Conservation (phyloP, 1,284 basidiomycete genomes). For the Tetrapyrgos nigripes region DNA sequence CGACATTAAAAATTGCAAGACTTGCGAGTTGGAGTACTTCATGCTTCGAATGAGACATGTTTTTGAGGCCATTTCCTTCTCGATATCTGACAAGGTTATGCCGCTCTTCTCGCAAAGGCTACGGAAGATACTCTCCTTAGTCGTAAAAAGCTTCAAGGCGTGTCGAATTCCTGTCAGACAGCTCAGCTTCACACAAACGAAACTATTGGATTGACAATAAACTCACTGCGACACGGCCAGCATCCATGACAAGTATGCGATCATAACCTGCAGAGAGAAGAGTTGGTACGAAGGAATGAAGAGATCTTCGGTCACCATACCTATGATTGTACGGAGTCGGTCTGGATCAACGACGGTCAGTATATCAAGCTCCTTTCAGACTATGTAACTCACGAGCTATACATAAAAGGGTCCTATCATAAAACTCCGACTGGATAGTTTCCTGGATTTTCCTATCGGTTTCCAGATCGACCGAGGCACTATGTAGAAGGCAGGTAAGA, state of each 20-base stretch:
- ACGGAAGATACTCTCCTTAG: slow-evolving; percentile 63
- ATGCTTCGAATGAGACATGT: not conserved
- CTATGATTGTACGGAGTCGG: slow-evolving; percentile 54
- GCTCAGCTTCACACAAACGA: not conserved
- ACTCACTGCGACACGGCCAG: slow-evolving; percentile 69
- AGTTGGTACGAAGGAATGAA: not conserved
- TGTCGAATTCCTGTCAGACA: slow-evolving; percentile 75
- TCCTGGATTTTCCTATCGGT: slow-evolving; percentile 77
- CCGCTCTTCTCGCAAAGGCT: slow-evolving; percentile 70
- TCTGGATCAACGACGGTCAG: slow-evolving; percentile 43
- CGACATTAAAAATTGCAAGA: no score
- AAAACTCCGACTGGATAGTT: slow-evolving; percentile 73
- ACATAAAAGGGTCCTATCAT: slow-evolving; percentile 65
- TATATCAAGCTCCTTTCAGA: not conserved
- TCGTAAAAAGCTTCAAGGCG: slow-evolving; percentile 62
- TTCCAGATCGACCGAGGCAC: slow-evolving; percentile 70
- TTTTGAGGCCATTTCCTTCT: slow-evolving; percentile 22
- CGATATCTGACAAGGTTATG: slow-evolving; percentile 60
- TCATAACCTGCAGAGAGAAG: no score
- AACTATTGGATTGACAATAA: not conserved
- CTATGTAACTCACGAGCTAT: slow-evolving; percentile 61
- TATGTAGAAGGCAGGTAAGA: slow-evolving; percentile 21
- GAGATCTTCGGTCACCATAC: not conserved
- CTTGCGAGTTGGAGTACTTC: no score
- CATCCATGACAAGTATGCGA: slow-evolving; percentile 74